These are phyloP conservation scores for Kodamaea anthophila DNA, from an alignment of 1,139 yeast species.

Conservation along the genomic window DNA sequence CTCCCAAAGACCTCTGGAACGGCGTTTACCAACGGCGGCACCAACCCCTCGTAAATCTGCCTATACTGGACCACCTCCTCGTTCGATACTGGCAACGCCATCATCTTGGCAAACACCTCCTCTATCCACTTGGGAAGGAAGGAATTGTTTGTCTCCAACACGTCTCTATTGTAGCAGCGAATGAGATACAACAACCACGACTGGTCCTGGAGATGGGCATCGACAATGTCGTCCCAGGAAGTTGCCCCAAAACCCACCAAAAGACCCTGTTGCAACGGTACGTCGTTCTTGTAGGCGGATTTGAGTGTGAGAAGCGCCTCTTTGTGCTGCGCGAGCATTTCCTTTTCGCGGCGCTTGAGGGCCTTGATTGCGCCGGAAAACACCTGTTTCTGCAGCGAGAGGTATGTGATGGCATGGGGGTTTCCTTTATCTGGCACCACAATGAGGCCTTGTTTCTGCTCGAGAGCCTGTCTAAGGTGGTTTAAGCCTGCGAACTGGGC, in stretches of 20 bases:
- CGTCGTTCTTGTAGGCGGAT: conserved; percentile 50
- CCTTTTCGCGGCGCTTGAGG: conserved; percentile 47
- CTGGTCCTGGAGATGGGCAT: conserved; percentile 48
- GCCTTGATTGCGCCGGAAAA: conserved; percentile 41
- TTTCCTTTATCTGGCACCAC: conserved; percentile 29
- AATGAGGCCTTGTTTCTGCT: conserved; percentile 29
- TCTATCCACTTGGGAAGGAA: conserved; percentile 50
- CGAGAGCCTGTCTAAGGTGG: conserved; percentile 48
- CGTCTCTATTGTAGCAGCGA: conserved; percentile 46
- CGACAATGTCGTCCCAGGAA: conserved; percentile 45
- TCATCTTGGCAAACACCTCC: conserved; percentile 36
- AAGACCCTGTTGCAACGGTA: conserved; percentile 48
- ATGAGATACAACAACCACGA: conserved; percentile 59
- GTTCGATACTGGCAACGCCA: conserved; percentile 33
- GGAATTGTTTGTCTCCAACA: conserved; percentile 26
- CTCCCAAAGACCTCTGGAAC: conserved; percentile 57
- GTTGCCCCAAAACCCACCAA: conserved; percentile 52
- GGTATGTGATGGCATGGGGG: conserved; percentile 13
- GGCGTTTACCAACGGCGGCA: conserved; percentile 45
- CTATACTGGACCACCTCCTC: conserved; percentile 52
- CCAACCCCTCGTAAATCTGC: conserved; percentile 48
- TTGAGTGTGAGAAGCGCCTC: conserved; percentile 45
- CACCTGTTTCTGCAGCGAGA: conserved; percentile 41
- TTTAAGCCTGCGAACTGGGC: conserved; percentile 56
- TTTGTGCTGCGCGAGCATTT: conserved; percentile 38